A percentile compares a stretch with the other conserved stretches of the same genome.
Conservation (phyloP, 129 eudicot species). For the Solidago caesia region DNA sequence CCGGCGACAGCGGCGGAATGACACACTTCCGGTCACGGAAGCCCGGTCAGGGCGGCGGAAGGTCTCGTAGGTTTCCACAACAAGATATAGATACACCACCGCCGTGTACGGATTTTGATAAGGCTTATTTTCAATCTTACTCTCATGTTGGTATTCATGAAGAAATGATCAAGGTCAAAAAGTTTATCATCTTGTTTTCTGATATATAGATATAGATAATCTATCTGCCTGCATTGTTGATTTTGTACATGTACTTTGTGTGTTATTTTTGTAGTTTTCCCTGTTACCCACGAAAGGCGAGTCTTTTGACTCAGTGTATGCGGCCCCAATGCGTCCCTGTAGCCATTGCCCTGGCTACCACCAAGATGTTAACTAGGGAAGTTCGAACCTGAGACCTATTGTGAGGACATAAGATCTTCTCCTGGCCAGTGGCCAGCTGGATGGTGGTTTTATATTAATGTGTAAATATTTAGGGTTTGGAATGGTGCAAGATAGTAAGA, state of each 20-base stretch:
- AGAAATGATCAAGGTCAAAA: constrained; percentile 87
- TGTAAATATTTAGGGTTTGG: too few relatives aligned
- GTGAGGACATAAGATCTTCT: too few relatives aligned
- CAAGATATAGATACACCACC: constrained; percentile 40
- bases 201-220: constrained; percentile 1
- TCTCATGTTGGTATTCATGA: constrained; percentile 95
- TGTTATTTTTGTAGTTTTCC: background rate
- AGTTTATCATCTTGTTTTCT: background rate
- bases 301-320: too few relatives aligned
- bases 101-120: constrained; percentile 87
- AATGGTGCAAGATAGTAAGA: too few relatives aligned
- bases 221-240: constrained; percentile 23
- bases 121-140: constrained; percentile 87
- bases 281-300: too few relatives aligned
- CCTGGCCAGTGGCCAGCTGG: too few relatives aligned
- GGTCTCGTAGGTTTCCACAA: constrained; percentile 61
- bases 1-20: constrained; percentile 38
- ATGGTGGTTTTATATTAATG: too few relatives aligned
- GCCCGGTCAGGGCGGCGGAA: constrained; percentile 41
- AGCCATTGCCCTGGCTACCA: too few relatives aligned
- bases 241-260: constrained; percentile 1
- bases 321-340: too few relatives aligned
- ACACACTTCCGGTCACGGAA: constrained; percentile 37
- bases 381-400: too few relatives aligned
- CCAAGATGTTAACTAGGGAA: too few relatives aligned